Evolutionary conservation across 495 filamentous ascomycete species (phyloP).

Genomic region (Elaphomyces granulatus): DNA sequence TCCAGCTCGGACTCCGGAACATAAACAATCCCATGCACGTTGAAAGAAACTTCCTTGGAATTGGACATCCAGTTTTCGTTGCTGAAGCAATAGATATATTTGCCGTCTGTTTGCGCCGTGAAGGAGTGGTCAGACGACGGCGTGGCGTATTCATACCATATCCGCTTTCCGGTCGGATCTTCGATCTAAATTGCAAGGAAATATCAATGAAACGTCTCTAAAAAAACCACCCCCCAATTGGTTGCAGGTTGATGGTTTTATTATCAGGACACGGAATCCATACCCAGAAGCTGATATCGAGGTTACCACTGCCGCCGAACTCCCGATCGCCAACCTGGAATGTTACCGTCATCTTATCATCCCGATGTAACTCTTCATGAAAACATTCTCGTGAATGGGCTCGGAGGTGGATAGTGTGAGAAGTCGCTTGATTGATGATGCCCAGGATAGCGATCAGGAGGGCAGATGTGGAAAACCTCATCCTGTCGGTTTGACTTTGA

Average conservation of each 20-base stretch:
- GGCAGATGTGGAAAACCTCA: conserved; percentile 40
- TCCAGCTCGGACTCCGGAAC: conserved; percentile 75
- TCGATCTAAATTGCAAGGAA: conserved; percentile 43
- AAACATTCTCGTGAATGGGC: conserved; percentile 93
- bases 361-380: conserved; percentile 80
- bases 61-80: conserved; percentile 89
- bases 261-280: conserved; percentile 12
- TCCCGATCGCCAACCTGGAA: conserved; percentile 97
- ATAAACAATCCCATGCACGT: conserved; percentile 97
- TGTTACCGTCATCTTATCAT: conserved; percentile 96
- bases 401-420: conserved; percentile 90
- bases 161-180: conserved; percentile 58
- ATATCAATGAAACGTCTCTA: neutral
- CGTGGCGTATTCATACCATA: conserved; percentile 60
- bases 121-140: conserved; percentile 92
- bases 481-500: conserved; percentile 18
- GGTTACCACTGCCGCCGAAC: conserved; percentile 84
- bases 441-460: conserved; percentile 49
- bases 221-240: no score
- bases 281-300: conserved; percentile 99
- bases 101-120: conserved; percentile 68
- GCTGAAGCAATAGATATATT: conserved; percentile 95
- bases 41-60: conserved; percentile 96
- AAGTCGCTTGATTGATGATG: conserved; percentile 46
- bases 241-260: neutral